Conservation (phyloP, 164 flowering plant species). For the Vitis riparia region DNA sequence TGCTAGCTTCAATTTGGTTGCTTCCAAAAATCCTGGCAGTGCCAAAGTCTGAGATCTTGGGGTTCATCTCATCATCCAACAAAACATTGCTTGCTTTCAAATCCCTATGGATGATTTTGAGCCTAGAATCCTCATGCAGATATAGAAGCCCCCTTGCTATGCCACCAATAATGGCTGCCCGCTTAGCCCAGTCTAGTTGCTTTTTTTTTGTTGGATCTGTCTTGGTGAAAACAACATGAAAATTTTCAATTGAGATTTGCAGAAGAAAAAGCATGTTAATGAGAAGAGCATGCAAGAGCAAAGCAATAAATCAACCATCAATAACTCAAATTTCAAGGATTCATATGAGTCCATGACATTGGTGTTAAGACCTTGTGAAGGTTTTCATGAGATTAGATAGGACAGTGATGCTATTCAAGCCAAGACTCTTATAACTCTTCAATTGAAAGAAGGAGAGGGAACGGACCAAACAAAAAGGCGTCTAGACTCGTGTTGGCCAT, state of each 20-base stretch:
- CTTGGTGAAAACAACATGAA: neutral
- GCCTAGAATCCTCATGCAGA: slow-evolving; percentile 44
- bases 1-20: slow-evolving; percentile 39
- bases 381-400: too few species aligned
- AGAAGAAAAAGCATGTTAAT: too few species aligned
- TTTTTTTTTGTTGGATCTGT: slow-evolving; percentile 23
- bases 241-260: neutral
- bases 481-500: slow-evolving; percentile 49
- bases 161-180: slow-evolving; percentile 31
- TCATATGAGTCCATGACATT: too few species aligned
- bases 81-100: slow-evolving; percentile 43
- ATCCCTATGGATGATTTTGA: slow-evolving; percentile 45
- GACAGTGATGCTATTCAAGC: neutral
- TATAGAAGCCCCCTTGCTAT: slow-evolving; percentile 45
- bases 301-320: too few species aligned
- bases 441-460: neutral
- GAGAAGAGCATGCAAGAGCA: too few species aligned
- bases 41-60: slow-evolving; percentile 59
- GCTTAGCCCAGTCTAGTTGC: slow-evolving; percentile 35
- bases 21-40: slow-evolving; percentile 37
- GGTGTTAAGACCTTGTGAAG: too few species aligned
- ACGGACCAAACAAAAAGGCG: slow-evolving; percentile 38
- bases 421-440: too few species aligned
- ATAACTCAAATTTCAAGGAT: too few species aligned
- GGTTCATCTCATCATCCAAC: slow-evolving; percentile 40